A percentile compares a stretch with the other conserved stretches of the same genome.
phyloP scores from a whole-genome alignment of 140 eudicot genomes.

The Anethum foeniculum region DNA sequence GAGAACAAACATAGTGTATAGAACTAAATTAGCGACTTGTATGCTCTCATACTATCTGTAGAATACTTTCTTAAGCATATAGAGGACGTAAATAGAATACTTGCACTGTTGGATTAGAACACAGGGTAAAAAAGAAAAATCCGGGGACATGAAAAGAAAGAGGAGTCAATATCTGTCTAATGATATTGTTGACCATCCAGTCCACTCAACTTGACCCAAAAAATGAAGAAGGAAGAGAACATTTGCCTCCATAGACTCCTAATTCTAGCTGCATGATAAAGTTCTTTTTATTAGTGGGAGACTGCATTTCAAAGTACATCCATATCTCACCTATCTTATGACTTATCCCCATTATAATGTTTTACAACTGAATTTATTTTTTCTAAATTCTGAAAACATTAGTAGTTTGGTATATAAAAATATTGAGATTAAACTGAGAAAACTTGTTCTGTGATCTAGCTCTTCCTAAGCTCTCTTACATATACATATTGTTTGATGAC shows the following conservation, averaged over 20 bases:
- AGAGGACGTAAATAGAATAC: neutral
- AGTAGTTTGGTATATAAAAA: neutral
- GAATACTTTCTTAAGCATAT: neutral
- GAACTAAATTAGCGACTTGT: conserved; percentile 19
- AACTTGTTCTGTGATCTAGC: neutral
- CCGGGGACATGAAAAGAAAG: conserved; percentile 44
- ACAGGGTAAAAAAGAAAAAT: conserved; percentile 18
- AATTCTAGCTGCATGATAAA: conserved; percentile 34
- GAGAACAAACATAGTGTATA: conserved; percentile 13
- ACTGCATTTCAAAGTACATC: conserved; percentile 39
- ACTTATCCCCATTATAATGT: conserved; percentile 32
- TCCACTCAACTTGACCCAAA: conserved; percentile 53
- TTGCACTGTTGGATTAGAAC: conserved; percentile 6
- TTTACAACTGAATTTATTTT: neutral
- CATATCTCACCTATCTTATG: conserved; percentile 12
- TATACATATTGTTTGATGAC: neutral
- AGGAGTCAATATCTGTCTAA: conserved; percentile 37
- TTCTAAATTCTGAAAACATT: neutral
- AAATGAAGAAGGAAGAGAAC: conserved; percentile 34
- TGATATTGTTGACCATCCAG: conserved; percentile 66
- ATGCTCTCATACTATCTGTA: conserved; percentile 9
- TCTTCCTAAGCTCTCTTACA: neutral
- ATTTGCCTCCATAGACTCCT: conserved; percentile 42
- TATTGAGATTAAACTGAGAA: neutral
- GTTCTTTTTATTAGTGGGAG: conserved; percentile 36